Conservation (phyloP, 1,284 basidiomycete genomes). For the Moesziomyces parantarcticus region DNA sequence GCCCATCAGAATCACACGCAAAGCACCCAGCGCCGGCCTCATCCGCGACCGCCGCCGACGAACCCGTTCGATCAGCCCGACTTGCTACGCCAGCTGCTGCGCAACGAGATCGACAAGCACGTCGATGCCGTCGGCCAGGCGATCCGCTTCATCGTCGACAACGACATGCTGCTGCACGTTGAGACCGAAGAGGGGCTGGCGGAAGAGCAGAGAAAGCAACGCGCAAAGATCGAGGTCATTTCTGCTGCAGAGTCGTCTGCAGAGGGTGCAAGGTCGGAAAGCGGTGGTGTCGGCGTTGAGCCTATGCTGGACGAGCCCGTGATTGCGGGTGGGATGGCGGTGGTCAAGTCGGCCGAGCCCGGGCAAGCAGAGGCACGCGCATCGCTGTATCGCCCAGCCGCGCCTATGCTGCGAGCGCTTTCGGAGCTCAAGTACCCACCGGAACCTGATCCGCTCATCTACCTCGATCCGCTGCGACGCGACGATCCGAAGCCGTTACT, state of each 20-base stretch:
- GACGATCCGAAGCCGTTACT: conserved; percentile 63
- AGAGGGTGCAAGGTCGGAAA: neutral
- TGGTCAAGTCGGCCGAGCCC: conserved; percentile 4
- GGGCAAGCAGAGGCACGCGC: neutral
- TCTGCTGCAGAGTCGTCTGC: neutral
- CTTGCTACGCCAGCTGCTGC: conserved; percentile 74
- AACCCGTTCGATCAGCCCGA: conserved; percentile 65
- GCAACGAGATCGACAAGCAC: conserved; percentile 88
- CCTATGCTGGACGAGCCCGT: conserved; percentile 12
- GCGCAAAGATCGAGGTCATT: conserved; percentile 39
- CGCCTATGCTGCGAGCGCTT: conserved; percentile 54
- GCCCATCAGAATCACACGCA: conserved; percentile 3
- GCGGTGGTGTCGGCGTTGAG: neutral
- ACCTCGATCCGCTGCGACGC: conserved; percentile 63
- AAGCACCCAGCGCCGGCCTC: conserved; percentile 33
- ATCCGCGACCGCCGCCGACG: conserved; percentile 49
- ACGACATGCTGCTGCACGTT: conserved; percentile 85
- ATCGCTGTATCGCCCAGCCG: conserved; percentile 42
- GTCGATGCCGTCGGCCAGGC: conserved; percentile 92
- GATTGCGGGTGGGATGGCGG: conserved; percentile 26
- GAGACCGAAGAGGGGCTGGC: conserved; percentile 85
- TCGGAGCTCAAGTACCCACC: conserved; percentile 57
- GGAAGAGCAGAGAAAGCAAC: conserved; percentile 71
- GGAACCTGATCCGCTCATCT: conserved; percentile 65
- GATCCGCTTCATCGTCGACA: conserved; percentile 90